Evolutionary conservation across 2,329 filamentous ascomycete species (phyloP), one percentile per base, ranked within the genome.

Genomic region (Trichoderma arundinaceum): DNA sequence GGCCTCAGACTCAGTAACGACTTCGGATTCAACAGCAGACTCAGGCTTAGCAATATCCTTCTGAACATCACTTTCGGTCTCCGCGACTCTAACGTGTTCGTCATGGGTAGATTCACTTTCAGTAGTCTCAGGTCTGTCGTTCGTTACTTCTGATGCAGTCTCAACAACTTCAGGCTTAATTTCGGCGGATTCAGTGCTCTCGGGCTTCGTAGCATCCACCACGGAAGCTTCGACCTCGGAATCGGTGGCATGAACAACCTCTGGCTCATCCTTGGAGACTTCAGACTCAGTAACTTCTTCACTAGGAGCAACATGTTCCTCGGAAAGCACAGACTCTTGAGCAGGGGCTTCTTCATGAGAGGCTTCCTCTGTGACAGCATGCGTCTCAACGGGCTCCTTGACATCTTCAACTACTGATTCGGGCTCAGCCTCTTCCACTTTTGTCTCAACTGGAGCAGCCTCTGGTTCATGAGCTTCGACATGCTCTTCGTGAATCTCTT

Each of bases 91-190:
- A 28, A 53, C 46, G 22, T 58, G 33, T 4, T 68, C 65, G 17
- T 57, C 63, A 9, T 52, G 46, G 15, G 62, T 52, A 5, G 35
- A 35, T 22, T 62, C 60, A 7, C 49, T 56, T n/a, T 58, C 49
- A 35, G 57, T 28, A 10, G 58, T 43, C 33, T 67, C 65, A 22
- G 54, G 28, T 35, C 66, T 58, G 8, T 71, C 68, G 35, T 70
- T 65, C 44, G 67, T 51, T 43, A 66, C 41, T 52, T 73, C 71
- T 12, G 58, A 62, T 28, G 68, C 66, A 38, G 68, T 66, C 44
- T 71, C 64, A 32, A 33, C 44, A 33, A 51, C 51, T 32, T 64
- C 52, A 4, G 52, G 19, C 17, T 49, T 22, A 10, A 17, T 28
- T 38, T 63, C 39, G 39, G 49, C 8, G 12, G 15, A 17, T 32